Base-by-base conservation (phyloP, 179 eudicot genomes). In the Silene vulgaris region DNA sequence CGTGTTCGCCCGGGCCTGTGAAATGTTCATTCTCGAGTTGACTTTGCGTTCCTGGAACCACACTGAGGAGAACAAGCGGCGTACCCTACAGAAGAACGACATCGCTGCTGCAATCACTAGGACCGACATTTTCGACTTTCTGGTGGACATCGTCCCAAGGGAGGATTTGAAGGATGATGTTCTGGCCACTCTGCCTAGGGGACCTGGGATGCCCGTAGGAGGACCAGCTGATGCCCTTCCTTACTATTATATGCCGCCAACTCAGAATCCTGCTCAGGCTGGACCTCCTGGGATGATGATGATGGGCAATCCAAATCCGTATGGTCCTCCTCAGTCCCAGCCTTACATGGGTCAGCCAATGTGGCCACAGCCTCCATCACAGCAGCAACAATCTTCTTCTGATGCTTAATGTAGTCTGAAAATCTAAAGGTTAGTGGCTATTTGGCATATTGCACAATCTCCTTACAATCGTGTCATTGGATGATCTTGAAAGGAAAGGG, bases 41-140 rank as follows among this genome's bases (percentile, higher is more conserved):
- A 82, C 89, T 0, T 59, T 88, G 40, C 82, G 91, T 11, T 81
- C 91, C 0, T 88, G 91, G 90, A 77, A 85, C 77, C 92, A 87
- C 86, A 86, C 92, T 1, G 92, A 89, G 83, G 90, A 89, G 84
- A 87, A 89, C 84, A 89, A 89, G 83, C 82, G 92, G 8, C 75
- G 90, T 70, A 89, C 92, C 0, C 81, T 89, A 19, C 92, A 89
- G 82, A 89, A 89, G 79, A 89, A 89, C 67, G 92, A 89, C 74
- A 89, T 89, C 11, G 92, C 92, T 0, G 90, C 89, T 0, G 92
- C 90, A 8, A 89, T 89, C 71, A 87, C 90, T 3, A 82, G 89
- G 80, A 89, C 90, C 0, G 92, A 87, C 71, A 89, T 89, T 67
- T 89, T 89, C 28, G 92, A 89, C 81, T 89, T 89, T 65, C 72